These are phyloP conservation scores for Candida ascalaphidarum DNA, from an alignment of 805 yeast genomes.

Conservation along the genomic window DNA sequence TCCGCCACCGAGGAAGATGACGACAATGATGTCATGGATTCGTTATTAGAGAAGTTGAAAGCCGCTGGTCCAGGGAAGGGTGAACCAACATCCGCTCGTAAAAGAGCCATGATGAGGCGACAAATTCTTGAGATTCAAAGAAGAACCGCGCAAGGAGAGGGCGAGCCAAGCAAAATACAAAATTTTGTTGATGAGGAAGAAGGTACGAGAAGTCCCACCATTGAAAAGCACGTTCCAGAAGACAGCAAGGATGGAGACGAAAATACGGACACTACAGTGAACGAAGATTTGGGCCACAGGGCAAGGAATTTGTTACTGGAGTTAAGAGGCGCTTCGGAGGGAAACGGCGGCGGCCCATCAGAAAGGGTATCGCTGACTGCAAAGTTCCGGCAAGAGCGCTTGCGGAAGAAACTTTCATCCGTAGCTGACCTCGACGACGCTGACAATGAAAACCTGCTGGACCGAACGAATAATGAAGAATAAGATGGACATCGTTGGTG, in stretches of 20 bases:
- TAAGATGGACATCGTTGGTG: no score
- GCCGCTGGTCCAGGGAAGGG: slow-evolving; percentile 76
- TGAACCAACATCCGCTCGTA: slow-evolving; percentile 72
- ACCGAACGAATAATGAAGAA: no score
- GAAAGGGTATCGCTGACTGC: slow-evolving; percentile 31
- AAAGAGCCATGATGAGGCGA: slow-evolving; percentile 68
- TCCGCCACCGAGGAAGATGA: slow-evolving; percentile 28
- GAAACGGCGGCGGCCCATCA: no score
- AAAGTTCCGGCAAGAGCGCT: slow-evolving; percentile 32
- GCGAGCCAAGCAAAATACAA: no score
- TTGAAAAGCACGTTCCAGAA: not conserved
- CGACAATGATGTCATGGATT: slow-evolving; percentile 66
- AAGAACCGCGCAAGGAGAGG: no score
- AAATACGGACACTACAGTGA: no score
- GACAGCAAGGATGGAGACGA: no score
- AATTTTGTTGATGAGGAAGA: no score
- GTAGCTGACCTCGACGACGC: no score
- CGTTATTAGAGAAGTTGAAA: slow-evolving; percentile 74
- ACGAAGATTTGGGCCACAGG: slow-evolving; percentile 43
- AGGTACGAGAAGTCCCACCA: no score
- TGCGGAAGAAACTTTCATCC: slow-evolving; percentile 13
- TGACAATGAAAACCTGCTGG: no score
- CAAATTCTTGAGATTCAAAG: slow-evolving; percentile 38
- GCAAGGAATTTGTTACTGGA: slow-evolving; percentile 60
- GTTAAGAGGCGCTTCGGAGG: slow-evolving; percentile 33